A percentile compares a stretch with the other conserved stretches of the same genome.
Evolutionary conservation across 257 asterid species (phyloP).

Genomic region (Capsicum pubescens): DNA sequence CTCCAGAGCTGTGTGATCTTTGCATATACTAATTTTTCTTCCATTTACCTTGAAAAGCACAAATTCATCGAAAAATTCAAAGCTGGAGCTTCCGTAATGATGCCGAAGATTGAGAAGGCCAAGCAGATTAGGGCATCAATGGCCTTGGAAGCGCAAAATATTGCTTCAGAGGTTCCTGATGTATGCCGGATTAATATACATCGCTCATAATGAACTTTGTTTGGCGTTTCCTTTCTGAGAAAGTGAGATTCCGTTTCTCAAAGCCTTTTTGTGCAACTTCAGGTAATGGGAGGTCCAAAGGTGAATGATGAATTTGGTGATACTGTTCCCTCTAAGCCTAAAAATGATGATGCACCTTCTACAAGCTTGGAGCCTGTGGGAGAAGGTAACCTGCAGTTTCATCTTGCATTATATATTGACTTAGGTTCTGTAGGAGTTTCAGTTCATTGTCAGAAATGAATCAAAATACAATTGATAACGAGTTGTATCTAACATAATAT

Average conservation of each 20-base stretch:
- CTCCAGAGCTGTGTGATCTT: slow-evolving; percentile 6
- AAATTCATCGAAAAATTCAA: slow-evolving; percentile 95
- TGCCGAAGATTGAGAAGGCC: slow-evolving; percentile 93
- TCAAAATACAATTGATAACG: background rate
- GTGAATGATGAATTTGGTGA: slow-evolving; percentile 59
- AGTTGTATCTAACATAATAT: background rate
- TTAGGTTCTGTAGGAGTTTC: slow-evolving; percentile 14
- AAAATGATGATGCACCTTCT: slow-evolving; percentile 46
- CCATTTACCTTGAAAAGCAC: slow-evolving; percentile 61
- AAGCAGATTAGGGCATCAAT: slow-evolving; percentile 69
- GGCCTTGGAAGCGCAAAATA: slow-evolving; percentile 63
- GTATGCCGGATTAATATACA: slow-evolving; percentile 43
- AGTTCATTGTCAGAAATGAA: background rate
- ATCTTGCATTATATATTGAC: slow-evolving; percentile 15
- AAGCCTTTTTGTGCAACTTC: slow-evolving; percentile 32
- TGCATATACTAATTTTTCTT: slow-evolving; percentile 37
- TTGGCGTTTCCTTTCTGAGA: slow-evolving; percentile 4
- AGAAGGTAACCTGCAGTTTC: slow-evolving; percentile 57
- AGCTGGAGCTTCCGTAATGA: slow-evolving; percentile 82
- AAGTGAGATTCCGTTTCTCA: slow-evolving; percentile 20
- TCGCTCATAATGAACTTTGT: slow-evolving; percentile 24
- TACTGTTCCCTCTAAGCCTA: slow-evolving; percentile 81
- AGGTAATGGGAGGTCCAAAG: slow-evolving; percentile 52
- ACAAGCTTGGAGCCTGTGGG: slow-evolving; percentile 43
- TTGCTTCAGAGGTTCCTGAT: slow-evolving; percentile 60